phyloP scores from a whole-genome alignment of 176 grass and related monocot species.

The Ananas comosus region DNA sequence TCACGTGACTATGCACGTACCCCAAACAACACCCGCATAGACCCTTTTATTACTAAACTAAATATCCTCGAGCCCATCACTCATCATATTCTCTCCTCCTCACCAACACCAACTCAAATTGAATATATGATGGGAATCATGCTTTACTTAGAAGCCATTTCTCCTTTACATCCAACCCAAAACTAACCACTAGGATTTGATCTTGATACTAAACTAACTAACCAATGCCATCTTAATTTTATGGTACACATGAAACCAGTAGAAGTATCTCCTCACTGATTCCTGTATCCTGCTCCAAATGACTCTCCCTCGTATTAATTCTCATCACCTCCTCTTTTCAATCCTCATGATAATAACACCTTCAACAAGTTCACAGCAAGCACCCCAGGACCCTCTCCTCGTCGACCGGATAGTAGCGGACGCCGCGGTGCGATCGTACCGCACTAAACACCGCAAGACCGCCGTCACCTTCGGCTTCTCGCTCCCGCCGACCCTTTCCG shows the following conservation, averaged over 20 bases:
- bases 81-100: neutral
- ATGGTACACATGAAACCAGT: too few relatives aligned
- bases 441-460: slow-evolving; percentile 39
- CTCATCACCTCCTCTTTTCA: neutral
- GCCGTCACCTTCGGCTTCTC: slow-evolving; percentile 55
- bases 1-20: neutral
- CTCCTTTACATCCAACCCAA: neutral
- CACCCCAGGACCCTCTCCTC: slow-evolving; percentile 28
- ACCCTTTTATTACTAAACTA: neutral
- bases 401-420: slow-evolving; percentile 64
- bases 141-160: slow-evolving; percentile 3
- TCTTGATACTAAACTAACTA: neutral
- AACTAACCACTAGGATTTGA: neutral
- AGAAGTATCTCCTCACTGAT: too few relatives aligned
- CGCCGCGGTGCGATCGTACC: slow-evolving; percentile 48
- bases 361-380: neutral
- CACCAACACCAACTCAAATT: neutral
- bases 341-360: neutral
- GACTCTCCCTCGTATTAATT: neutral
- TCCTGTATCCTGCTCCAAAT: neutral
- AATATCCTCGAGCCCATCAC: neutral
- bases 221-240: neutral
- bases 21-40: neutral
- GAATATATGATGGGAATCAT: neutral
- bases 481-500: slow-evolving; percentile 45